Conservation (phyloP, 1,139 yeast species). For the Magnusiomyces ingens region DNA sequence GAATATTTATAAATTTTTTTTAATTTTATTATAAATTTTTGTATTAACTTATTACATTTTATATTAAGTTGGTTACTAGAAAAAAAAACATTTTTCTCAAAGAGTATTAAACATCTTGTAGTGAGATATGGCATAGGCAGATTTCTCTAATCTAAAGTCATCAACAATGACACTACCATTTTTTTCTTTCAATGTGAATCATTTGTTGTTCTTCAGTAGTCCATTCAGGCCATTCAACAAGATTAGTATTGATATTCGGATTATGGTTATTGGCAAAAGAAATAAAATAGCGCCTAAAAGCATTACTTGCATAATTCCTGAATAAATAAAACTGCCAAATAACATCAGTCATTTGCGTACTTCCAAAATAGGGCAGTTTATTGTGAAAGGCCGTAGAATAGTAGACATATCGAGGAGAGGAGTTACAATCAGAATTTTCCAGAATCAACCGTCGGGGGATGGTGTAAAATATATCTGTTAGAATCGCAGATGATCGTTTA, state of each 20-base stretch:
- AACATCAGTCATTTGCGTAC: slow-evolving; percentile 15
- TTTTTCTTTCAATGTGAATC: slow-evolving; percentile 3
- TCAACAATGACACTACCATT: slow-evolving; percentile 2
- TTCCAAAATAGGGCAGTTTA: slow-evolving; percentile 17
- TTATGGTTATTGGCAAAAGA: slow-evolving; percentile 20
- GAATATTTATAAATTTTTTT: too few relatives aligned
- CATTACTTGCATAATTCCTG: slow-evolving; percentile 8
- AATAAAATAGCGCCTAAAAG: slow-evolving; percentile 19
- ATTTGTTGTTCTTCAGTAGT: slow-evolving; percentile 7
- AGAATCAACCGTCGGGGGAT: slow-evolving; percentile 19
- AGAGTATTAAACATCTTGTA: neutral
- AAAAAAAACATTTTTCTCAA: neutral
- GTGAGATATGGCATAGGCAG: neutral
- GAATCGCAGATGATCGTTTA: slow-evolving; percentile 20
- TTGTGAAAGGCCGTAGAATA: slow-evolving; percentile 13
- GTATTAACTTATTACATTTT: too few relatives aligned
- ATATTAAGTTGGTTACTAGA: too few relatives aligned
- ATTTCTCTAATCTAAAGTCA: slow-evolving; percentile 3
- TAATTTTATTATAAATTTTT: too few relatives aligned
- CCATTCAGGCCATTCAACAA: slow-evolving; percentile 28
- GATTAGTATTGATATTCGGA: slow-evolving; percentile 16
- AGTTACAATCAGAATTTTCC: slow-evolving; percentile 4
- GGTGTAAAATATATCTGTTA: slow-evolving; percentile 20
- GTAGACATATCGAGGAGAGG: slow-evolving; percentile 8
- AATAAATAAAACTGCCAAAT: slow-evolving; percentile 8